phyloP scores from a whole-genome alignment of 2,329 filamentous ascomycete species.

The Penicillium decumbens region DNA sequence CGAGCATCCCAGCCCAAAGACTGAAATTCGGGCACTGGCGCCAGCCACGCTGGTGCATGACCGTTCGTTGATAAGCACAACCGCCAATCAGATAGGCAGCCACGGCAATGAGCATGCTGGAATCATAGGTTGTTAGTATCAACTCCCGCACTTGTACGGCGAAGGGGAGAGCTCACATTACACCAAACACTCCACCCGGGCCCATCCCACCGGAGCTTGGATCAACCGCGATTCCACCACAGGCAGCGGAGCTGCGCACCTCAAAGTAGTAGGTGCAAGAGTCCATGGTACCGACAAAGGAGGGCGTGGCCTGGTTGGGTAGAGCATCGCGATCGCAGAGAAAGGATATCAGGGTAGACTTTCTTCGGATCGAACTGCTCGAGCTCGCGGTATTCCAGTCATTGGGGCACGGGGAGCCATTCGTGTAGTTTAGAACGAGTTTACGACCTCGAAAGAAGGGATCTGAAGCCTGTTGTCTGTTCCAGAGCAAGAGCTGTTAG shows the following conservation, averaged over 20 bases:
- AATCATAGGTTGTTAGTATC: slow-evolving; percentile 16
- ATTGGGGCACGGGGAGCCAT: slow-evolving; percentile 64
- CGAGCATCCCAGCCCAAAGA: slow-evolving; percentile 83
- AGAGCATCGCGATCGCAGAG: slow-evolving; percentile 82
- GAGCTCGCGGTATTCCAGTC: slow-evolving; percentile 26
- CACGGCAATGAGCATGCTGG: slow-evolving; percentile 61
- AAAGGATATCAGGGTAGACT: slow-evolving; percentile 86
- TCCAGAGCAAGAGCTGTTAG: slow-evolving; percentile 3
- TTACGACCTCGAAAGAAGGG: slow-evolving; percentile 52
- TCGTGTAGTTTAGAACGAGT: slow-evolving; percentile 70
- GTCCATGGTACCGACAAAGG: slow-evolving; percentile 84
- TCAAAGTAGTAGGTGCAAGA: slow-evolving; percentile 97
- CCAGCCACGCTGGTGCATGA: slow-evolving; percentile 92
- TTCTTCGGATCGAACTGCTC: slow-evolving; percentile 39
- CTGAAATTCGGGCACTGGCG: slow-evolving; percentile 90
- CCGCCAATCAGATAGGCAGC: slow-evolving; percentile 87
- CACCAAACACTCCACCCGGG: slow-evolving; percentile 75
- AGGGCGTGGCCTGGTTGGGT: slow-evolving; percentile 62
- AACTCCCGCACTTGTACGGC: not conserved
- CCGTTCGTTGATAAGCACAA: slow-evolving; percentile 90
- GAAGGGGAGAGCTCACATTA: slow-evolving; percentile 61
- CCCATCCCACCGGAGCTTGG: slow-evolving; percentile 56
- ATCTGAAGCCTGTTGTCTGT: slow-evolving; percentile 43
- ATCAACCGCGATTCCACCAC: slow-evolving; percentile 61
- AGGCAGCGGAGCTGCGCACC: slow-evolving; percentile 78